phyloP scores from a whole-genome alignment of 306 rosid genomes.

The Malus domestica region ASM211411v1 NC_041805.1:32776501-32777000 shows the following conservation, averaged over 20 bases:
- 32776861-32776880: neutral
- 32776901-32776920: too few relatives aligned
- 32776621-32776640: constrained; percentile 84
- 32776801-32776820: too few relatives aligned
- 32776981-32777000: neutral
- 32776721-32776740: neutral
- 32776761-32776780: neutral
- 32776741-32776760: neutral
- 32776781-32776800: too few relatives aligned
- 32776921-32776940: neutral
- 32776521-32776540: constrained; percentile 41
- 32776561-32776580: constrained; percentile 70
- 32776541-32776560: constrained; percentile 71
- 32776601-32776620: constrained; percentile 87
- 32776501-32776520: constrained; percentile 57
- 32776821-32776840: too few relatives aligned
- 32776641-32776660: constrained; percentile 95
- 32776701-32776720: neutral
- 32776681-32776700: neutral
- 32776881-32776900: too few relatives aligned
- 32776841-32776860: neutral
- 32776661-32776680: constrained; percentile 48
- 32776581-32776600: constrained; percentile 63
- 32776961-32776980: neutral
- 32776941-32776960: neutral